Evolutionary conservation across 2,329 filamentous ascomycete genomes (phyloP).

Genomic region (Chaetomium olivaceum): DNA sequence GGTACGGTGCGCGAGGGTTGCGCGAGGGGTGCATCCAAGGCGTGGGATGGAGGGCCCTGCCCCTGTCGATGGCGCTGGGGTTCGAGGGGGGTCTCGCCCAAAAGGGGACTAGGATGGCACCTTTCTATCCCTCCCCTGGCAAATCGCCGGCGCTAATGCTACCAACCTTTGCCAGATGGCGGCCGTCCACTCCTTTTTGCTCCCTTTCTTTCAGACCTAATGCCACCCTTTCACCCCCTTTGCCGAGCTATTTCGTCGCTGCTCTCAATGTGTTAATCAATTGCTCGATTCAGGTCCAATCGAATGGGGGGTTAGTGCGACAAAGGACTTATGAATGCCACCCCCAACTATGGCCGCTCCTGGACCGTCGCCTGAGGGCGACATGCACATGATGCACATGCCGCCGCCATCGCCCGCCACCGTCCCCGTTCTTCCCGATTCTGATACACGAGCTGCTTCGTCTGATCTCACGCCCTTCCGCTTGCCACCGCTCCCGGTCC

Average conservation of each 20-base stretch:
- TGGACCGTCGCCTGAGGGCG: slow-evolving; percentile 15
- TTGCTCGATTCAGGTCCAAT: slow-evolving; percentile 22
- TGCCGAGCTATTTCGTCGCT: slow-evolving; percentile 21
- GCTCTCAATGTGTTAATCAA: slow-evolving; percentile 22
- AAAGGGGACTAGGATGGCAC: slow-evolving; percentile 8
- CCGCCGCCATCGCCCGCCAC: neutral
- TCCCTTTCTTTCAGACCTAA: slow-evolving; percentile 12
- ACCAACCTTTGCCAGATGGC: slow-evolving; percentile 1
- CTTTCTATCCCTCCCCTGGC: slow-evolving; percentile 6
- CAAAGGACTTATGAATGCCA: slow-evolving; percentile 22
- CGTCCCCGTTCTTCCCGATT: slow-evolving; percentile 14
- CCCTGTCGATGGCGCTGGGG: slow-evolving; percentile 11
- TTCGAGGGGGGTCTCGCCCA: slow-evolving; percentile 1
- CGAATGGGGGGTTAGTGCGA: slow-evolving; percentile 24
- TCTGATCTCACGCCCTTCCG: slow-evolving; percentile 24
- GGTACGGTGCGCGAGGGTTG: neutral
- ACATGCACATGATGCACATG: neutral
- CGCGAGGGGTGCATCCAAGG: neutral
- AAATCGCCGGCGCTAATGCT: slow-evolving; percentile 15
- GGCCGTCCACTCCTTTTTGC: slow-evolving; percentile 14
- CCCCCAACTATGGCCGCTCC: slow-evolving; percentile 27
- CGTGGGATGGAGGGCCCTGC: neutral
- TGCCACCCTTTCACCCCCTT: slow-evolving; percentile 8
- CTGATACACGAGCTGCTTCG: slow-evolving; percentile 33
- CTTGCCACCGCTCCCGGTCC: slow-evolving; percentile 24